phyloP scores from a whole-genome alignment of 768 basidiomycete genomes.

The Rhodotorula taiwanensis region DNA sequence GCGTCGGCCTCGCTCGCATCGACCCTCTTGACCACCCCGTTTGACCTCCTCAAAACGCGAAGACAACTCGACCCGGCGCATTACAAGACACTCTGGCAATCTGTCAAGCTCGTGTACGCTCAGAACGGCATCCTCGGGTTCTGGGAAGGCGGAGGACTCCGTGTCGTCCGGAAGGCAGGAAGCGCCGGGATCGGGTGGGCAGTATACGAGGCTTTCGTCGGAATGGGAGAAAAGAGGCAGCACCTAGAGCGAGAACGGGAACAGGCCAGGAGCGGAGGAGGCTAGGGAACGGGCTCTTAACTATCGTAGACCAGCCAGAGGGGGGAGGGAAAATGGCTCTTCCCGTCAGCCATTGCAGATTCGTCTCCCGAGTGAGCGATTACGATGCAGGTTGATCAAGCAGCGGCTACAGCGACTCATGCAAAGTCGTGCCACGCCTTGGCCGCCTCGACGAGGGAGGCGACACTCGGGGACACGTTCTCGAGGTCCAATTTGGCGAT shows the following conservation, averaged over 20 bases:
- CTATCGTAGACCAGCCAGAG: too few relatives aligned
- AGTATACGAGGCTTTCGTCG: constrained; percentile 35
- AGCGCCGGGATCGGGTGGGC: constrained; percentile 36
- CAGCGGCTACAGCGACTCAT: background rate
- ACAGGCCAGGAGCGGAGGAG: background rate
- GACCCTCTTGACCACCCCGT: constrained; percentile 37
- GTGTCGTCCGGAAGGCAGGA: constrained; percentile 34
- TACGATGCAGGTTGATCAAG: too few relatives aligned
- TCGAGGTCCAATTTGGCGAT: constrained; percentile 19
- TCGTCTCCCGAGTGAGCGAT: too few relatives aligned
- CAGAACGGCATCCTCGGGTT: constrained; percentile 28
- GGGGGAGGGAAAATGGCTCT: too few relatives aligned
- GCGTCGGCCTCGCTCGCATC: constrained; percentile 32
- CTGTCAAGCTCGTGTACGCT: constrained; percentile 4
- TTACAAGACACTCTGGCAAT: constrained; percentile 22
- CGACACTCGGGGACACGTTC: background rate
- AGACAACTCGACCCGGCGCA: constrained; percentile 20
- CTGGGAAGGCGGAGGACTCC: constrained; percentile 36
- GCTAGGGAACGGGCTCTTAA: too few relatives aligned
- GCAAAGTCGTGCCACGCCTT: constrained; percentile 27
- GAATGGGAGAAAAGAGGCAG: constrained; percentile 23
- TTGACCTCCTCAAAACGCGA: constrained; percentile 38
- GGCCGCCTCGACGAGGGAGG: constrained; percentile 12
- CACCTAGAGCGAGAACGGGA: background rate
- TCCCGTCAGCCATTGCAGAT: too few relatives aligned